Conservation (phyloP, 2,329 filamentous ascomycete genomes). For the Leptographium lundbergii region DNA sequence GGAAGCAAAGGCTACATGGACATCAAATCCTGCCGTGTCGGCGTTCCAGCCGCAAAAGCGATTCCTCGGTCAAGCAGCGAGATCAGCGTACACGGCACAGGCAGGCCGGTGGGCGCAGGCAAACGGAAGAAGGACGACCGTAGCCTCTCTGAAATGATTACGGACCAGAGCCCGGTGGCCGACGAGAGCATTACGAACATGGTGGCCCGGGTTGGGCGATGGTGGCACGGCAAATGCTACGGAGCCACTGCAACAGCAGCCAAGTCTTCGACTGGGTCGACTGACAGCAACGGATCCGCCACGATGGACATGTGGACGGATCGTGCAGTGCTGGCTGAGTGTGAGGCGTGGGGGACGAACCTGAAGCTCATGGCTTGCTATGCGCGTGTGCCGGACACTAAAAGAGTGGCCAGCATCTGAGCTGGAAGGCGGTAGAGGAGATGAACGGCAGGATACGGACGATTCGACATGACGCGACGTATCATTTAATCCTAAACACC, state of each 20-base stretch:
- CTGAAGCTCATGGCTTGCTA: conserved; percentile 87
- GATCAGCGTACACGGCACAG: conserved; percentile 2
- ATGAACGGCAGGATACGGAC: neutral
- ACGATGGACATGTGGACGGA: conserved; percentile 66
- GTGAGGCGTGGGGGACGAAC: conserved; percentile 73
- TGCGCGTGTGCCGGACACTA: conserved; percentile 61
- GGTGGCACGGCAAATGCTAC: conserved; percentile 95
- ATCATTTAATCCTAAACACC: neutral
- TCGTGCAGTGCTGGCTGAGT: conserved; percentile 63
- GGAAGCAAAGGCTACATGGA: conserved; percentile 58
- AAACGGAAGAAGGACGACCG: conserved; percentile 32
- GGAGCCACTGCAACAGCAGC: conserved; percentile 45
- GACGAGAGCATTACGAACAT: conserved; percentile 86
- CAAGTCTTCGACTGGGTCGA: conserved; percentile 20
- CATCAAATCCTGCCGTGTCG: conserved; percentile 65
- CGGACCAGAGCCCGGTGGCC: conserved; percentile 52
- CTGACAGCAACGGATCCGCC: conserved; percentile 16
- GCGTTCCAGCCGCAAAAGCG: conserved; percentile 55
- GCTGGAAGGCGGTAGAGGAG: neutral
- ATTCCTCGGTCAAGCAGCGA: conserved; percentile 18
- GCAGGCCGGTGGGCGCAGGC: conserved; percentile 2
- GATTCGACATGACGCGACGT: conserved; percentile 5
- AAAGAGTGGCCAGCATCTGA: conserved; percentile 35
- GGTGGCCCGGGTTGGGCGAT: conserved; percentile 82
- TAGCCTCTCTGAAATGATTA: conserved; percentile 59